Base-by-base conservation (phyloP, 768 basidiomycete genomes). In the Mycena metata region DNA sequence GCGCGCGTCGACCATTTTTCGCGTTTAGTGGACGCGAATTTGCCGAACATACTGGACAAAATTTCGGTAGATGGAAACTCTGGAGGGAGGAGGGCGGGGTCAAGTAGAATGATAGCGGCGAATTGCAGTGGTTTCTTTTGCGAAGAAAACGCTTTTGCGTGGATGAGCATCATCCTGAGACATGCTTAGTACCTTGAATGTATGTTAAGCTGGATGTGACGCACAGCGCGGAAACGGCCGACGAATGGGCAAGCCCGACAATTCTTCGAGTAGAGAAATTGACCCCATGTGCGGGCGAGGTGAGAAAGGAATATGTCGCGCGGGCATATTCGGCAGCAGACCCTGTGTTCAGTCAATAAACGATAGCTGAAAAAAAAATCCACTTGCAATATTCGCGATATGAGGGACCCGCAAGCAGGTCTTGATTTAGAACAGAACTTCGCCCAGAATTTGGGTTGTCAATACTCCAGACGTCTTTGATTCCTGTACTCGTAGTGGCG, bases 191-290 rank as follows among this genome's bases (percentile, higher is more conserved):
- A n/a, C n/a, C n/a, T n/a, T n/a, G 13, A 41, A 21, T 15, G 21
- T 52, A 23, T 21, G 11, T 57, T 33, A 15, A 50, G 15, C 42
- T 30, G 23, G 26, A 55, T 21, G 8, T n/a, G 30, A 66, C 65
- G 33, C 41, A 66, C 64, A 66, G 26, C 21, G 49, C 49, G 21
- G 65, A 35, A 50, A 47, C 65, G 26, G 50, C 57, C 26, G 65
- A 66, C 11, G 65, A 66, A 43, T 66, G 65, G 17, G 65, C 65
- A 21, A 66, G 58, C 23, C 65, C 65, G 35, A 66, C 43, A 26
- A 66, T 5, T 6, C 51, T 30, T 17, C 65, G 58, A 5, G 50
- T 5, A 16, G 58, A 66, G 36, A 66, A 66, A 16, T 60, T 50
- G 3, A 66, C 39, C 36, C 58, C 65, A 47, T 66, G 65, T 0